phyloP scores from a whole-genome alignment of 257 asterid genomes.

The Anisodus tanguticus region DNA sequence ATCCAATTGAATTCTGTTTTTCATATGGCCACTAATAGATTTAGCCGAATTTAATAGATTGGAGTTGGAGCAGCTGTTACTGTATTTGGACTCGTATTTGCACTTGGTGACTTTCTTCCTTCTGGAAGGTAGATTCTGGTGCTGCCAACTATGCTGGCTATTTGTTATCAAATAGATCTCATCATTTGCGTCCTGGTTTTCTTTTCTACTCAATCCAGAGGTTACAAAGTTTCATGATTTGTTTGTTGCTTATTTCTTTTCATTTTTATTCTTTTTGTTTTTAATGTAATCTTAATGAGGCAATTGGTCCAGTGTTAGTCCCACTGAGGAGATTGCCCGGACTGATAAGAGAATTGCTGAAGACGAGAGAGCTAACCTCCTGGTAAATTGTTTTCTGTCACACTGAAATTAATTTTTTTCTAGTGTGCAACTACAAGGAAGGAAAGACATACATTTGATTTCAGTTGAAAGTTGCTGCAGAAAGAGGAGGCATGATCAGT shows the following conservation, averaged over 20 bases:
- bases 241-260: conserved; percentile 8
- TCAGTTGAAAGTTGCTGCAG: conserved; percentile 15
- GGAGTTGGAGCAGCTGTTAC: conserved; percentile 84
- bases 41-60: conserved; percentile 59
- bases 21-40: conserved; percentile 40
- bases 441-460: neutral
- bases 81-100: conserved; percentile 81
- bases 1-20: neutral
- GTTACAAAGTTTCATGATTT: neutral
- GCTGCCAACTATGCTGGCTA: conserved; percentile 15
- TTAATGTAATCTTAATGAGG: conserved; percentile 31
- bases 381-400: conserved; percentile 52
- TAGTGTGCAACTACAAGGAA: conserved; percentile 3
- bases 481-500: conserved; percentile 9
- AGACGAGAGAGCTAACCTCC: conserved; percentile 67
- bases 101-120: conserved; percentile 95
- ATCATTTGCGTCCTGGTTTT: neutral
- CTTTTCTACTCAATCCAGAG: conserved; percentile 25
- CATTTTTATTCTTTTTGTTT: neutral
- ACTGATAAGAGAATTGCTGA: conserved; percentile 53
- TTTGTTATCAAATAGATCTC: conserved; percentile 23
- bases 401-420: neutral
- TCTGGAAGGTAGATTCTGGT: conserved; percentile 65
- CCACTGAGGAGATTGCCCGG: conserved; percentile 60
- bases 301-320: conserved; percentile 55